These are phyloP conservation scores for Vanderwaltozyma polyspora DNA, from an alignment of 805 yeast genomes.

Conservation along the genomic window DNA sequence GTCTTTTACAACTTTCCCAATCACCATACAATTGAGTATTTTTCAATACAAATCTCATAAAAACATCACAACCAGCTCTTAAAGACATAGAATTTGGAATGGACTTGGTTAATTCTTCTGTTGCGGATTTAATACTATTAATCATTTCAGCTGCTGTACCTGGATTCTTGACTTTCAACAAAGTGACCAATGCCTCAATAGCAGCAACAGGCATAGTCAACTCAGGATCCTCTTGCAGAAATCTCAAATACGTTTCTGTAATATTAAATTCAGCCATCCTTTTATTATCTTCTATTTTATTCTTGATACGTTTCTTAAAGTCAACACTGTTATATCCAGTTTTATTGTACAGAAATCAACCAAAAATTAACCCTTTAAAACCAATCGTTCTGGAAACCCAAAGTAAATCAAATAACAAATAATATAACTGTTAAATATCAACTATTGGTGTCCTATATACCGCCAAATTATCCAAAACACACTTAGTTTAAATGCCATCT, in stretches of 20 bases:
- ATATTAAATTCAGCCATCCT: conserved; percentile 50
- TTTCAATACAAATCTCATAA: conserved; percentile 83
- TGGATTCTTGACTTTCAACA: conserved; percentile 74
- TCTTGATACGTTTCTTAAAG: too few relatives aligned
- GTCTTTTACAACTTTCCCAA: conserved; percentile 87
- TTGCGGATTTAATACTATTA: conserved; percentile 66
- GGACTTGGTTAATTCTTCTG: conserved; percentile 57
- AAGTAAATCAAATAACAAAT: too few relatives aligned
- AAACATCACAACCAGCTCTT: conserved; percentile 95
- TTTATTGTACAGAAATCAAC: too few relatives aligned
- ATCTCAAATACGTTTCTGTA: conserved; percentile 65
- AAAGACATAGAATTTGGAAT: conserved; percentile 87
- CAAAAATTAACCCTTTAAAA: too few relatives aligned
- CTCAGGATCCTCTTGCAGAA: conserved; percentile 82
- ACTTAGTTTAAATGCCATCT: too few relatives aligned
- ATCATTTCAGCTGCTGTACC: conserved; percentile 89
- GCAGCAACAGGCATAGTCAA: conserved; percentile 99
- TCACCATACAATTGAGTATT: conserved; percentile 76
- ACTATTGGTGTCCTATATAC: too few relatives aligned
- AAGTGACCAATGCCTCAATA: conserved; percentile 82
- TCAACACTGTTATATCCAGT: too few relatives aligned
- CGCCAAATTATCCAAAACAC: too few relatives aligned
- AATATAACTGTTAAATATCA: too few relatives aligned
- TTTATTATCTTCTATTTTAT: too few relatives aligned
- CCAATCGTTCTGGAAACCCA: too few relatives aligned